These are phyloP conservation scores for Excoecaria agallocha DNA, from an alignment of 345 rosid genomes.

Conservation along the genomic window DNA sequence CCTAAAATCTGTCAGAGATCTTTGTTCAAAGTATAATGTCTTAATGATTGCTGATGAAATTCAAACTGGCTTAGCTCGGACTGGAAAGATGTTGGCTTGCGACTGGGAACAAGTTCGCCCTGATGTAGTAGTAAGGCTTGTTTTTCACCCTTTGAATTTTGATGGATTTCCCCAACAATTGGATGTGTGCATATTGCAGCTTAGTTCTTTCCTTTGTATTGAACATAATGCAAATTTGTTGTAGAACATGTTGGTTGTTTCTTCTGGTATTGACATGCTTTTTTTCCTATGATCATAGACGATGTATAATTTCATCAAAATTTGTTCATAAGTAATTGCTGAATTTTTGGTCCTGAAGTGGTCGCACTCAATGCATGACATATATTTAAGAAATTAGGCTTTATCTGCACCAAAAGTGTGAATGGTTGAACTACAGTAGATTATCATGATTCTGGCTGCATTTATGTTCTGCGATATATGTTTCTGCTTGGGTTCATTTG, in stretches of 20 bases:
- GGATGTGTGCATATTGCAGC: not conserved
- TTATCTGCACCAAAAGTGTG: not conserved
- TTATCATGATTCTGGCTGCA: not conserved
- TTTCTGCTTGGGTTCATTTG: too few species aligned
- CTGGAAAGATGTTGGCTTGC: constrained; percentile 89
- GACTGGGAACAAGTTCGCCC: constrained; percentile 94
- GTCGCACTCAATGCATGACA: not conserved
- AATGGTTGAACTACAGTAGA: not conserved
- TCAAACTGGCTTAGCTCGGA: constrained; percentile 88
- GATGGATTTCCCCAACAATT: constrained; percentile 9
- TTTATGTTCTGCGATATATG: not conserved
- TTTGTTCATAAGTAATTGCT: not conserved
- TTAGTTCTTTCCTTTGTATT: not conserved
- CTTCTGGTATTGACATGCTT: not conserved
- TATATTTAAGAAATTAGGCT: not conserved
- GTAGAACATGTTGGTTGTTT: constrained; percentile 11
- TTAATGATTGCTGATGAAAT: constrained; percentile 97
- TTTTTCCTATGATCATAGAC: not conserved
- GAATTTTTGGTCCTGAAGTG: not conserved
- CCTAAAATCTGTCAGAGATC: constrained; percentile 73
- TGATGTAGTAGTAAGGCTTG: constrained; percentile 70
- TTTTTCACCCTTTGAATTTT: not conserved
- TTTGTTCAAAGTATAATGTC: constrained; percentile 71
- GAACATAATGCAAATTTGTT: not conserved
- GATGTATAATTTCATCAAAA: not conserved